Percentiles rank a stretch among this genome's conserved stretches.
These are phyloP conservation scores for Arabidopsis thaliana DNA, from an alignment of 345 rosid genomes.

Conservation along the genomic window TAIR10.1 NC_003070.9:27983001-27983500, in stretches of 20 bases:
- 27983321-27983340: slow-evolving; percentile 46
- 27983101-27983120: slow-evolving; percentile 83
- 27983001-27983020: slow-evolving; percentile 40
- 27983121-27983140: slow-evolving; percentile 72
- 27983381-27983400: slow-evolving; percentile 95
- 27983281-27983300: slow-evolving; percentile 40
- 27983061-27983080: slow-evolving; percentile 82
- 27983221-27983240: slow-evolving; percentile 77
- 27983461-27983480: slow-evolving; percentile 69
- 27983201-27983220: slow-evolving; percentile 87
- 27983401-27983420: slow-evolving; percentile 85
- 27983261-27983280: slow-evolving; percentile 71
- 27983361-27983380: slow-evolving; percentile 90
- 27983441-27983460: slow-evolving; percentile 62
- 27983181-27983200: slow-evolving; percentile 41
- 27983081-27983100: slow-evolving; percentile 81
- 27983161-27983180: slow-evolving; percentile 44
- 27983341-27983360: slow-evolving; percentile 62
- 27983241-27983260: slow-evolving; percentile 86
- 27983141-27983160: slow-evolving; percentile 76
- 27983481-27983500: slow-evolving; percentile 71
- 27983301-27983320: slow-evolving; percentile 91
- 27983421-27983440: slow-evolving; percentile 65
- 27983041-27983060: slow-evolving; percentile 58
- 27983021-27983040: slow-evolving; percentile 54